Conservation (phyloP, 1,139 yeast genomes). For the Yamadazyma dendronema region DNA sequence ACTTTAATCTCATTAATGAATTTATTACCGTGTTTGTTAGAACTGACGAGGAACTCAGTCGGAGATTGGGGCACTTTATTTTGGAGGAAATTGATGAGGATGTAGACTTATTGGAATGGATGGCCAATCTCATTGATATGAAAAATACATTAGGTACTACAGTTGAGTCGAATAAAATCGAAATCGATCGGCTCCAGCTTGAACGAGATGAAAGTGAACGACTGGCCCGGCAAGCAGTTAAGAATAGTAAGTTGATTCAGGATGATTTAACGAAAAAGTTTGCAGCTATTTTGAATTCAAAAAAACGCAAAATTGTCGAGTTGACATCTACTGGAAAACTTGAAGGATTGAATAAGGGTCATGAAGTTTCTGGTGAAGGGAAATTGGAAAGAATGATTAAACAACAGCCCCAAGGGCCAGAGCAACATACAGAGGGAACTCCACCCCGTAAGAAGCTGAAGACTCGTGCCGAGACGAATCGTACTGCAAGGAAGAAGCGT, state of each 20-base stretch:
- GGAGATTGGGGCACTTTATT: slow-evolving; percentile 12
- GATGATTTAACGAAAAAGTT: slow-evolving; percentile 38
- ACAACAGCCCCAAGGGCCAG: slow-evolving; percentile 2
- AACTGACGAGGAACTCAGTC: slow-evolving; percentile 11
- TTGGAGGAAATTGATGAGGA: slow-evolving; percentile 11
- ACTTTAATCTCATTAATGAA: slow-evolving; percentile 11
- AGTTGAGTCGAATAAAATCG: neutral
- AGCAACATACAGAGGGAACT: slow-evolving; percentile 7
- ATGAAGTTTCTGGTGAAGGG: slow-evolving; percentile 13
- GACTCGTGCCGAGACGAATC: neutral
- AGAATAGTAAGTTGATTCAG: slow-evolving; percentile 27
- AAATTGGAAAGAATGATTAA: slow-evolving; percentile 1
- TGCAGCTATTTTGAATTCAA: slow-evolving; percentile 33
- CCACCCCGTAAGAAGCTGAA: neutral
- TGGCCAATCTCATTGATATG: slow-evolving; percentile 7
- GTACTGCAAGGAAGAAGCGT: neutral
- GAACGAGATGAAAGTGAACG: slow-evolving; percentile 11
- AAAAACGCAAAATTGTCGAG: slow-evolving; percentile 37
- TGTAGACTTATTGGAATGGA: slow-evolving; percentile 15
- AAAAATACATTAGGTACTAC: slow-evolving; percentile 5
- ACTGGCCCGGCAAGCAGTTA: slow-evolving; percentile 5
- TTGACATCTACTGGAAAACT: slow-evolving; percentile 15
- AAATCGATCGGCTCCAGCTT: slow-evolving; percentile 2
- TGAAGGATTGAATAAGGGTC: slow-evolving; percentile 24
- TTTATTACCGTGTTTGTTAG: slow-evolving; percentile 11